These are phyloP conservation scores for Neopestalotiopsis clavispora DNA, from an alignment of 2,329 filamentous ascomycete species.

Conservation along the genomic window DNA sequence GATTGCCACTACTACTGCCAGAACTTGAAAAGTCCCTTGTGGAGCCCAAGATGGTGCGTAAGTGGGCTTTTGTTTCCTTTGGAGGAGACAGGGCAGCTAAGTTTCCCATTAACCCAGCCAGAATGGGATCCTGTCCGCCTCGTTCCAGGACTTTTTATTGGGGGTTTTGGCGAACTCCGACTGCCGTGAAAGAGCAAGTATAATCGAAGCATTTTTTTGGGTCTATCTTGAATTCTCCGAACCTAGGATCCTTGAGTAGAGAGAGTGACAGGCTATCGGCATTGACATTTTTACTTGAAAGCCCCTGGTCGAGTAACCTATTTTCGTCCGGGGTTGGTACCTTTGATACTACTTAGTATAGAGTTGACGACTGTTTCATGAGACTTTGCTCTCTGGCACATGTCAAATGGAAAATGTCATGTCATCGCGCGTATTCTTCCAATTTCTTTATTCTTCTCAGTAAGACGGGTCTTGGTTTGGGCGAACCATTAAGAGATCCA, in stretches of 20 bases:
- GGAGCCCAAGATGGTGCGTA: not conserved
- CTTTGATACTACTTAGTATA: too few relatives aligned
- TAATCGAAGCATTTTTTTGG: not conserved
- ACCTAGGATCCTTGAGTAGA: not conserved
- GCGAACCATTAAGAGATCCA: too few relatives aligned
- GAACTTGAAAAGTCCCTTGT: not conserved
- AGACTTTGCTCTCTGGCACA: too few relatives aligned
- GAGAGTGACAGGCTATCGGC: not conserved
- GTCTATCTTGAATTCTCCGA: not conserved
- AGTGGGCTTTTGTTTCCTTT: not conserved
- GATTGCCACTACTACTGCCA: not conserved
- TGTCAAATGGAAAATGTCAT: too few relatives aligned
- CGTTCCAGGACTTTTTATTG: not conserved
- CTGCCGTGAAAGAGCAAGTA: not conserved
- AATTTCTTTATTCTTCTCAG: too few relatives aligned
- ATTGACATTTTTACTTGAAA: not conserved
- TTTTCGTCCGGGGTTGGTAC: too few relatives aligned
- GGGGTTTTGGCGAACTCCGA: not conserved
- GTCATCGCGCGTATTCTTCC: too few relatives aligned
- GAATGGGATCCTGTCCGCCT: not conserved
- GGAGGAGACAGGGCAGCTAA: not conserved
- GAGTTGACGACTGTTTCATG: too few relatives aligned
- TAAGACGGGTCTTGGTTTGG: too few relatives aligned
- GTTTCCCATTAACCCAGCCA: not conserved
- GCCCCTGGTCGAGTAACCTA: not conserved